Percentiles rank a stretch among this genome's conserved stretches.
phyloP scores from a whole-genome alignment of 495 filamentous ascomycete species.

The Aspergillus olivimuriae region DNA sequence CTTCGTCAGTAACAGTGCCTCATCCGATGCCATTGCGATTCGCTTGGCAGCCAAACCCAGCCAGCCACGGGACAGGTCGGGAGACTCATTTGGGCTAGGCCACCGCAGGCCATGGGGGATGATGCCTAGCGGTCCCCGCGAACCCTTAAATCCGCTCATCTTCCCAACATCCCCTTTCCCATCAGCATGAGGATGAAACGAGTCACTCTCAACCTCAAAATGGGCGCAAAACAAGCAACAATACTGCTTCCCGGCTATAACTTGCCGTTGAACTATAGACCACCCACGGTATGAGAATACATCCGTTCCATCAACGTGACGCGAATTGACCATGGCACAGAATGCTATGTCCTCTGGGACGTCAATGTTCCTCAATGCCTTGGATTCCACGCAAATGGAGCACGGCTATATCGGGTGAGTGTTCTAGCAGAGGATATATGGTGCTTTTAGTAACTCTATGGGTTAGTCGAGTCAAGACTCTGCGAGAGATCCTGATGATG shows the following conservation, averaged over 20 bases:
- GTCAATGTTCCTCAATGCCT: neutral
- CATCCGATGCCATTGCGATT: no score
- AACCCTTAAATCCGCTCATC: neutral
- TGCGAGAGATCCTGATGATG: slow-evolving; percentile 30
- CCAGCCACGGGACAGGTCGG: no score
- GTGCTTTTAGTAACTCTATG: neutral
- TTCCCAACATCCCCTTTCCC: neutral
- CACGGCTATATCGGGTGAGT: neutral
- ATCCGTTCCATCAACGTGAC: neutral
- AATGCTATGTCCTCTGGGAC: neutral
- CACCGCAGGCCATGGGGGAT: neutral
- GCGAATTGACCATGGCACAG: neutral
- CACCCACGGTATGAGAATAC: neutral
- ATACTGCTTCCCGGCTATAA: neutral
- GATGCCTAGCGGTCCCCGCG: neutral
- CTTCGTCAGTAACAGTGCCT: neutral
- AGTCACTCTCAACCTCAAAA: neutral
- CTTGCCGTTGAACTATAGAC: neutral
- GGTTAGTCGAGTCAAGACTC: neutral
- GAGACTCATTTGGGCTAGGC: neutral
- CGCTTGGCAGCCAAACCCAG: no score
- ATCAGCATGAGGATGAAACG: neutral
- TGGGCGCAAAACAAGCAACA: neutral
- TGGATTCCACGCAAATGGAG: neutral
- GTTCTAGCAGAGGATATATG: neutral